phyloP scores from a whole-genome alignment of 768 basidiomycete species.

The Pisolithus orientalis region DNA sequence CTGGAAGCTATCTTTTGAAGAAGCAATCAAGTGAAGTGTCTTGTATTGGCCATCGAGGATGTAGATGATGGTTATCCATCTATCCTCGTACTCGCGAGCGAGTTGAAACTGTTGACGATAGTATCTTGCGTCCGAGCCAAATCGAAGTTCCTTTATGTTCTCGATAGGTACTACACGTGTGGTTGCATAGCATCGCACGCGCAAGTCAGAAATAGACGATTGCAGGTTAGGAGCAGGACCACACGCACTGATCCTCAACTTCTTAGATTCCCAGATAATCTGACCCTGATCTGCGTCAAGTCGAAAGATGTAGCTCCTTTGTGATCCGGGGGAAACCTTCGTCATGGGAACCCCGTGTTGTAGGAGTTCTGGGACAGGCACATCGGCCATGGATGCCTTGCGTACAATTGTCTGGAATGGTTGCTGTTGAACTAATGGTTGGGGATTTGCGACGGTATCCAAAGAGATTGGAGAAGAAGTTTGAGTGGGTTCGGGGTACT shows the following conservation, averaged over 20 bases:
- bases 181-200: not conserved
- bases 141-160: conserved; percentile 80
- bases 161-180: conserved; percentile 67
- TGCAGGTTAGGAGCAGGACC: not conserved
- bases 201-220: not conserved
- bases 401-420: not conserved
- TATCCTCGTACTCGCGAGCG: conserved; percentile 51
- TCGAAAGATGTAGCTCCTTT: conserved; percentile 63
- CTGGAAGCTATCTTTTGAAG: conserved; percentile 53
- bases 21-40: conserved; percentile 78
- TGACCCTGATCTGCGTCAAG: conserved; percentile 78
- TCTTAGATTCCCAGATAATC: conserved; percentile 73
- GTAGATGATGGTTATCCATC: conserved; percentile 86
- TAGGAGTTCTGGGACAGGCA: conserved; percentile 51
- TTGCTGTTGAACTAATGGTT: not conserved
- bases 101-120: conserved; percentile 68
- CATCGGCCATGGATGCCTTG: conserved; percentile 25
- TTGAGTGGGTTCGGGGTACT: not conserved
- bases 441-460: too few relatives aligned
- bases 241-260: conserved; percentile 54
- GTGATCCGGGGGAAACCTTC: conserved; percentile 76
- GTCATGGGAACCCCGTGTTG: conserved; percentile 68
- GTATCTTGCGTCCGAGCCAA: conserved; percentile 61
- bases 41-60: conserved; percentile 74
- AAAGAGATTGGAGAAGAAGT: not conserved